These are phyloP conservation scores for Amanita phalloides DNA, from an alignment of 768 basidiomycete genomes.

Conservation along the genomic window DNA sequence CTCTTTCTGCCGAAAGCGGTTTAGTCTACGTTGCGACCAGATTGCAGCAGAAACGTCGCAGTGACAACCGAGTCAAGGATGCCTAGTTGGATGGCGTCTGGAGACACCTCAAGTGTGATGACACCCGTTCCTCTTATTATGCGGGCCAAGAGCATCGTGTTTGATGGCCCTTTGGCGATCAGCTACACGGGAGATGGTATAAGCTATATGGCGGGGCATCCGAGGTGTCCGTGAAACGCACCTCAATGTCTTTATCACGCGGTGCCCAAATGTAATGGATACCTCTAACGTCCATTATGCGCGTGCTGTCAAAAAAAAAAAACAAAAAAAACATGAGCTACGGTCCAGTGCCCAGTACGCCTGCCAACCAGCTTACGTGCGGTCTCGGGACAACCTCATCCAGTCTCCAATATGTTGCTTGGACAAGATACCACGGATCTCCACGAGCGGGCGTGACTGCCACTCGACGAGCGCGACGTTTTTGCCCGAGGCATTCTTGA, in stretches of 20 bases:
- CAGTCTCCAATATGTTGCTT: slow-evolving; percentile 43
- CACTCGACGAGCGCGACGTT: slow-evolving; percentile 50
- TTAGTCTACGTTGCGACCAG: slow-evolving; percentile 54
- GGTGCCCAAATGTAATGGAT: slow-evolving; percentile 47
- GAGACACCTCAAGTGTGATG: slow-evolving; percentile 44
- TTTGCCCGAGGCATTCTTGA: slow-evolving; percentile 36
- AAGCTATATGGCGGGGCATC: neutral
- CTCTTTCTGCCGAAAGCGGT: neutral
- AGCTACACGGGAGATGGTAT: slow-evolving; percentile 13
- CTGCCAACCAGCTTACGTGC: slow-evolving; percentile 15
- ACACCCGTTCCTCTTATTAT: slow-evolving; percentile 33
- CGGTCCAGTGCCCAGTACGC: neutral
- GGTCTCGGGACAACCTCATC: slow-evolving; percentile 42
- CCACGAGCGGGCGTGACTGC: slow-evolving; percentile 37
- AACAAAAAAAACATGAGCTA: neutral
- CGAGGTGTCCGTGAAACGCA: slow-evolving; percentile 19
- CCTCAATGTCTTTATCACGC: slow-evolving; percentile 39
- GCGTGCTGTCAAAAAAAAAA: slow-evolving; percentile 20
- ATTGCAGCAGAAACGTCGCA: slow-evolving; percentile 44
- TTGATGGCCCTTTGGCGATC: slow-evolving; percentile 24
- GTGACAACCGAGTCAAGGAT: slow-evolving; percentile 42
- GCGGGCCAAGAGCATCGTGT: slow-evolving; percentile 33
- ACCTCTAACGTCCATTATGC: slow-evolving; percentile 42
- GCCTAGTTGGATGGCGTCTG: slow-evolving; percentile 41
- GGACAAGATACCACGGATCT: slow-evolving; percentile 37